phyloP scores from a whole-genome alignment of 202 grass and related monocot species.

The Thinopyrum obtusiflorum region DNA sequence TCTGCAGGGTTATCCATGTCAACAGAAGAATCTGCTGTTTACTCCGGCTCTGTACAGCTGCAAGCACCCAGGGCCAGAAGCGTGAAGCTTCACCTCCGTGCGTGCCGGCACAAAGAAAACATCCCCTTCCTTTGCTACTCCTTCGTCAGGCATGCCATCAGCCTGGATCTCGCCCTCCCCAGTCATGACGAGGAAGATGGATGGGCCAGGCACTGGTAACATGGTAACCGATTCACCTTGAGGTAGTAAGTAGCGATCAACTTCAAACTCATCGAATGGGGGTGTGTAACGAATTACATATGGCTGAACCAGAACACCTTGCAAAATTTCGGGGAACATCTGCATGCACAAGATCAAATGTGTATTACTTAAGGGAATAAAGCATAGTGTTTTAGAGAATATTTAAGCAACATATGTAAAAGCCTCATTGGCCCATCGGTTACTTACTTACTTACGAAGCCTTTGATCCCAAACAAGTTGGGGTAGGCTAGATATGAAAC shows the following conservation, averaged over 20 bases:
- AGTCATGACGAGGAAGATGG: slow-evolving; percentile 71
- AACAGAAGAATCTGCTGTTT: slow-evolving; percentile 56
- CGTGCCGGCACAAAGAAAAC: slow-evolving; percentile 70
- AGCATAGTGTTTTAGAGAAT: not conserved
- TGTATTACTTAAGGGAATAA: not conserved
- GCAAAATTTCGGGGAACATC: slow-evolving; percentile 78
- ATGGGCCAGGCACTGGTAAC: slow-evolving; percentile 57
- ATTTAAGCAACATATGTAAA: not conserved
- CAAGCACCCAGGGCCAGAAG: slow-evolving; percentile 27
- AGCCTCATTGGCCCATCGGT: not conserved
- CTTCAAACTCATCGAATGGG: slow-evolving; percentile 83
- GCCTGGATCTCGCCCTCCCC: slow-evolving; percentile 49
- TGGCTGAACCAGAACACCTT: slow-evolving; percentile 50
- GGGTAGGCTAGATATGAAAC: too few relatives aligned
- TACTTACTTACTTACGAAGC: too few relatives aligned
- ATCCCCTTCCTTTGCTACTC: slow-evolving; percentile 55
- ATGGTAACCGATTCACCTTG: slow-evolving; percentile 44
- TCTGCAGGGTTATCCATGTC: not conserved
- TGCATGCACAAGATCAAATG: slow-evolving; percentile 27
- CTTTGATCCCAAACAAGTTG: too few relatives aligned
- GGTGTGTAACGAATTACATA: slow-evolving; percentile 74
- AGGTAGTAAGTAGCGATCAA: slow-evolving; percentile 61
- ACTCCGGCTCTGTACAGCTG: slow-evolving; percentile 67
- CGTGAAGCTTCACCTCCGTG: slow-evolving; percentile 46
- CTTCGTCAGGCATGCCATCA: slow-evolving; percentile 22